These are phyloP conservation scores for Chlorophyllum brunneum DNA, from an alignment of 768 basidiomycete genomes.

Conservation along the genomic window DNA sequence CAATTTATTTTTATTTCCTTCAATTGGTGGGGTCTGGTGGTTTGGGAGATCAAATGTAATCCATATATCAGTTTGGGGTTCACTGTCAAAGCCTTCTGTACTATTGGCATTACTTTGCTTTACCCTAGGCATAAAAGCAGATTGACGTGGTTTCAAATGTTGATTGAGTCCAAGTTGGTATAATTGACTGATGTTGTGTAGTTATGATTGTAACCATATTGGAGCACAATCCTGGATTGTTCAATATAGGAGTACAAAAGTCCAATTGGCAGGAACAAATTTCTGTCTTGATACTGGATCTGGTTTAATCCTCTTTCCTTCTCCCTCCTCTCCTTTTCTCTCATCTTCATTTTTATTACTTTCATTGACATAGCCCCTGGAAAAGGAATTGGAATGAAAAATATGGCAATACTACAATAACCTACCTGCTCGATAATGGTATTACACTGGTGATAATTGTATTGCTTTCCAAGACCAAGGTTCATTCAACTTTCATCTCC, in stretches of 20 bases:
- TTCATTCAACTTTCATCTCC: slow-evolving; percentile 7
- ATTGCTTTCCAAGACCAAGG: slow-evolving; percentile 25
- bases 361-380: slow-evolving; percentile 18
- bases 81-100: too few relatives aligned
- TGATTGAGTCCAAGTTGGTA: too few relatives aligned
- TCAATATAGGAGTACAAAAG: slow-evolving; percentile 12
- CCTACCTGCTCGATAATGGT: slow-evolving; percentile 31
- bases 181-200: too few relatives aligned
- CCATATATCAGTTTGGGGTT: too few relatives aligned
- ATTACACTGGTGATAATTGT: slow-evolving; percentile 25
- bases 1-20: too few relatives aligned
- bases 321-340: neutral
- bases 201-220: neutral
- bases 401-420: slow-evolving; percentile 28
- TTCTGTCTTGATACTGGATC: slow-evolving; percentile 22
- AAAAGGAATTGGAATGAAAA: slow-evolving; percentile 19
- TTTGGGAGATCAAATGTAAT: too few relatives aligned
- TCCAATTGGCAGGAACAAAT: slow-evolving; percentile 18
- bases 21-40: too few relatives aligned
- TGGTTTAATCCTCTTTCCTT: neutral
- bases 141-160: too few relatives aligned
- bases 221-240: too few relatives aligned
- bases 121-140: too few relatives aligned
- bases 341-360: too few relatives aligned
- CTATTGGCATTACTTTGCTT: too few relatives aligned